Evolutionary conservation across 805 yeast genomes (phyloP), one percentile per base, ranked within the genome.

Genomic region (Candida xyloterini): DNA sequence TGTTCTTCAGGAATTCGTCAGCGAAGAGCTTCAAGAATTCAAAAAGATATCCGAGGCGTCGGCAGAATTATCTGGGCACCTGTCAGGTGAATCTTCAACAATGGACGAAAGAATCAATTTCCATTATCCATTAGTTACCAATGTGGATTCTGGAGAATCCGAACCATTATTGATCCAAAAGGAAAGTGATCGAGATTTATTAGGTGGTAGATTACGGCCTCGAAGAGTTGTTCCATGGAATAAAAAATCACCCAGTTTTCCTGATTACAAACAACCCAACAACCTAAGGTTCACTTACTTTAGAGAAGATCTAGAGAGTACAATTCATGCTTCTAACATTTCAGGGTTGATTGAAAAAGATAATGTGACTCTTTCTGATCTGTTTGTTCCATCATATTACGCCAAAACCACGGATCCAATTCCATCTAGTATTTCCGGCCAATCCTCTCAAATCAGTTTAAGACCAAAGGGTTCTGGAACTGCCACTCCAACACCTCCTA

Each of bases 251-350:
- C 38, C 34, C 18, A 41, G 40, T 15, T 34, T 43, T 16, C 50
- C 43, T 6, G 51, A 42, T 13, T 52, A 50, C 25, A 48, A 43
- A 11, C 56, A 54, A 32, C 26, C 46, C 15, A 55, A 74, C 42
- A 78, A 77, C 45, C 80, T 79, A 58, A 70, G 98, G 47, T 91
- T 86, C 66, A 88, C 98, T 0, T 91, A 91, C 57, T 91, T 93
- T 63, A 73, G 98, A 49, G 96, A 89, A 48, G 95, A 88, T 54
- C 62, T 91, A 49, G 84, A 82, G 11, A 79, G 88, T n/a, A 90
- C 98, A 0, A 78, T 90, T 16, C 97, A 90, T 61, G 79, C 96
- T 0, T 88, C 95, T 2, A 81, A 86, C 5, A 81, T 90, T 18
- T 82, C 95, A 3, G 96, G 96, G 0, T 66, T 90, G 15, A 56